Conservation (phyloP, 331 rosid species). For the Acacia pycnantha region DNA sequence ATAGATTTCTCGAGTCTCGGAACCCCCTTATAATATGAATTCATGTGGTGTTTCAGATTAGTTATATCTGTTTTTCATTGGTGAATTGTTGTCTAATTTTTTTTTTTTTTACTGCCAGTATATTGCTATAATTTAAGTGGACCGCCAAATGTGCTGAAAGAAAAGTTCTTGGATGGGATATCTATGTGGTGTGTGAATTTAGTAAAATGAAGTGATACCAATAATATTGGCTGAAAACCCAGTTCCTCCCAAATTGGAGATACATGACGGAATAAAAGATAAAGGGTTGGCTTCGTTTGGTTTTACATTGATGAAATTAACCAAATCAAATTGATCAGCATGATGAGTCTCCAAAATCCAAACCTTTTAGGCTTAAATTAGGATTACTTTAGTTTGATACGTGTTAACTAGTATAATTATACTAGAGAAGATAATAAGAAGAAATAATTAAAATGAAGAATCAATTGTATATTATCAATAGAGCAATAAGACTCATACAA, state of each 20-base stretch:
- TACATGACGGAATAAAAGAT: not conserved
- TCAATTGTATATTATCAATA: no score
- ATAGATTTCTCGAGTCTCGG: conserved; percentile 49
- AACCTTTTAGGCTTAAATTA: not conserved
- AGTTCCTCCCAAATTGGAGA: not conserved
- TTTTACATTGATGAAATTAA: not conserved
- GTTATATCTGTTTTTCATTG: not conserved
- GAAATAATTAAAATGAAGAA: no score
- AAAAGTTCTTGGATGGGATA: not conserved
- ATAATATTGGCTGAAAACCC: not conserved
- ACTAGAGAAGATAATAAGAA: no score
- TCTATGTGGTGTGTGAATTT: not conserved
- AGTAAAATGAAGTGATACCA: not conserved
- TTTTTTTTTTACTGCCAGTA: no score
- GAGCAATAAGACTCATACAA: no score
- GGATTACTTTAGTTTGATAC: not conserved
- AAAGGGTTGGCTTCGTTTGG: not conserved
- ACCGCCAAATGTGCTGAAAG: not conserved
- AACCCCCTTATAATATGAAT: conserved; percentile 42
- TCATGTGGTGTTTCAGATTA: conserved; percentile 23
- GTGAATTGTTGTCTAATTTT: not conserved
- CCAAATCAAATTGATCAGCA: not conserved
- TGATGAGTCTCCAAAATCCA: not conserved
- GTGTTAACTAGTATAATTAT: no score
- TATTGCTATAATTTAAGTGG: not conserved